These are phyloP conservation scores for Ganoderma leucocontextum DNA, from an alignment of 1,284 basidiomycete genomes.

Conservation along the genomic window DNA sequence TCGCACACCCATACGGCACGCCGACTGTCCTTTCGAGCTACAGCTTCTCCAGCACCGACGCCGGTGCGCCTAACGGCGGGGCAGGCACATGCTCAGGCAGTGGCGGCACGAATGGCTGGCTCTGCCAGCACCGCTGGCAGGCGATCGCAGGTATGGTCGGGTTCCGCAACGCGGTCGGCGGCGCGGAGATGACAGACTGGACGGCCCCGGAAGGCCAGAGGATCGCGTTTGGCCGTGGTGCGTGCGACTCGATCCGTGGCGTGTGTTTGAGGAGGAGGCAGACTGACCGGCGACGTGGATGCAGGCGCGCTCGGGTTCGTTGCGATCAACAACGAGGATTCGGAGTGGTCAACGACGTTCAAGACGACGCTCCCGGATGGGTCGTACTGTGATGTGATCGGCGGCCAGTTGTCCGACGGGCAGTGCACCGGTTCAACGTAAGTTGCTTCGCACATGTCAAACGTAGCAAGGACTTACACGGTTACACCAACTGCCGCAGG, in stretches of 20 bases:
- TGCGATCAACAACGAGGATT: conserved; percentile 70
- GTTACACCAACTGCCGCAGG: conserved; percentile 41
- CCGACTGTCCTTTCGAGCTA: conserved; percentile 73
- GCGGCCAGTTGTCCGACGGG: conserved; percentile 49
- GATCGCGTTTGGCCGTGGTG: conserved; percentile 71
- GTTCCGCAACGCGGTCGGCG: conserved; percentile 68
- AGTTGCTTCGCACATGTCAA: conserved; percentile 32
- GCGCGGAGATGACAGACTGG: conserved; percentile 60
- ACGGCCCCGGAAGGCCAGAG: conserved; percentile 59
- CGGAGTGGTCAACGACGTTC: conserved; percentile 62
- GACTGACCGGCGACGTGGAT: no score
- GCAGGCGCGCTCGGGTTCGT: conserved; percentile 64
- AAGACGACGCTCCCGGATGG: conserved; percentile 63
- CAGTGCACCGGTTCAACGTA: conserved; percentile 61
- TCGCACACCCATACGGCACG: conserved; percentile 73
- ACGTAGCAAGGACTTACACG: neutral
- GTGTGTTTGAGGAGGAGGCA: neutral
- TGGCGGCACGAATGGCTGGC: conserved; percentile 62
- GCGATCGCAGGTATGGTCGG: conserved; percentile 69
- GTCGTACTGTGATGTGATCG: conserved; percentile 70
- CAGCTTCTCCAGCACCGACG: conserved; percentile 53
- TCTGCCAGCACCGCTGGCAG: conserved; percentile 69
- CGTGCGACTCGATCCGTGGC: conserved; percentile 17
- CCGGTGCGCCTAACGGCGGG: conserved; percentile 59
- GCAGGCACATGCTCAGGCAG: conserved; percentile 59